Conservation (phyloP, 1,284 basidiomycete species). For the Rhizopogon hawkerae region DNA sequence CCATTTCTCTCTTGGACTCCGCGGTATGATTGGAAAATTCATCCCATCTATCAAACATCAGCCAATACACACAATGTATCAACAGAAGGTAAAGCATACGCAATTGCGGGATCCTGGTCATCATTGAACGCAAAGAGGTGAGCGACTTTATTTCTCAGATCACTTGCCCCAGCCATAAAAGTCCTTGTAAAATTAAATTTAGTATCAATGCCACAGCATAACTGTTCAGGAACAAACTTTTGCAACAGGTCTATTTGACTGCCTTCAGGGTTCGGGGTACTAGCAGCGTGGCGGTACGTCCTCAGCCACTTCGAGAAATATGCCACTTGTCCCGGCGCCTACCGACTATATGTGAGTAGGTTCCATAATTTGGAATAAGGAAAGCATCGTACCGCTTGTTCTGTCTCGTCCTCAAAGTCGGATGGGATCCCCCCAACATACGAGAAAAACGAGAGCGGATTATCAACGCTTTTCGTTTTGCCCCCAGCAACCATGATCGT, state of each 20-base stretch:
- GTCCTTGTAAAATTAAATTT: conserved; percentile 6
- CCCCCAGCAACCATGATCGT: conserved; percentile 6
- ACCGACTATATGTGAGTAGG: background rate
- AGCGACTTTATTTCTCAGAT: conserved; percentile 12
- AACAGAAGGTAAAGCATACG: conserved; percentile 4
- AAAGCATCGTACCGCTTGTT: conserved; percentile 6
- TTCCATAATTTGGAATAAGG: background rate
- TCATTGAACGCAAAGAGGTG: conserved; percentile 15
- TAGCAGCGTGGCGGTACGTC: conserved; percentile 14
- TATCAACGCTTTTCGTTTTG: conserved; percentile 9
- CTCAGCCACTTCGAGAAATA: conserved; percentile 14
- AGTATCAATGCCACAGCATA: background rate
- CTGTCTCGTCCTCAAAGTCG: conserved; percentile 14
- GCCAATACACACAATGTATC: background rate
- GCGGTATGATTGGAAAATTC: conserved; percentile 18
- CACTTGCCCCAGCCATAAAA: conserved; percentile 10
- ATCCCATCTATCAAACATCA: conserved; percentile 12
- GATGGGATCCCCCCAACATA: conserved; percentile 12
- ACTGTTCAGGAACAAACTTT: conserved; percentile 7
- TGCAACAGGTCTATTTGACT: conserved; percentile 13
- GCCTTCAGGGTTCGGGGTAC: conserved; percentile 1
- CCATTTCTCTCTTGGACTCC: conserved; percentile 13
- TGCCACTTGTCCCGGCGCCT: conserved; percentile 9
- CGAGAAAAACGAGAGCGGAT: conserved; percentile 16
- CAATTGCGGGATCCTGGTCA: conserved; percentile 2